phyloP scores from a whole-genome alignment of 257 asterid species.

The Solanum arcanum region DNA sequence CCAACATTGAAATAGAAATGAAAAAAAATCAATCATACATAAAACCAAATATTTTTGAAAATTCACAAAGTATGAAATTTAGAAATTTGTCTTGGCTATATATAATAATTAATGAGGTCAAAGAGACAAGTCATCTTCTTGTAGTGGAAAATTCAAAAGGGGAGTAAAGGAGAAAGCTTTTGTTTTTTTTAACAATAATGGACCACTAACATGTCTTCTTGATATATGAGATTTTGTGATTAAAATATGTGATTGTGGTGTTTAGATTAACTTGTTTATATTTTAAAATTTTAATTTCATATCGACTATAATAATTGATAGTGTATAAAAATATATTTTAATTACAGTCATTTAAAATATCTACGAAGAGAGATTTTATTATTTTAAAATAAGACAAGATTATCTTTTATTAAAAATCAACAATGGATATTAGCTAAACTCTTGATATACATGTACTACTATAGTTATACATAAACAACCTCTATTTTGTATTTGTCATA shows the following conservation, averaged over 20 bases:
- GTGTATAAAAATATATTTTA: neutral
- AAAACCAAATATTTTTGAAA: neutral
- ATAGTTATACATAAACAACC: neutral
- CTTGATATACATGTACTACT: neutral
- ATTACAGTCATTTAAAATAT: neutral
- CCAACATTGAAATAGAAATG: neutral
- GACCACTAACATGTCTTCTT: conserved; percentile 11
- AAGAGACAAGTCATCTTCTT: neutral
- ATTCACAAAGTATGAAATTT: neutral
- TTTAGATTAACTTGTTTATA: neutral
- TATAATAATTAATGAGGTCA: neutral
- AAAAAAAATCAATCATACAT: neutral
- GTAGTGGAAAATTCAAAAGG: neutral
- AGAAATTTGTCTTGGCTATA: neutral
- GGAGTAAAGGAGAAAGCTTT: neutral
- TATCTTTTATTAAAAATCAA: neutral
- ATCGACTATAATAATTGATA: neutral
- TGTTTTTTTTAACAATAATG: neutral
- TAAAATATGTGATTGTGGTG: neutral
- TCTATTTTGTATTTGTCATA: too few species aligned
- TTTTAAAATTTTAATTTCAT: neutral
- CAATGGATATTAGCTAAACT: neutral
- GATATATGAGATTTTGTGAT: neutral
- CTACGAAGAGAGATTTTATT: neutral
- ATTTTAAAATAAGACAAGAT: neutral